phyloP scores from a whole-genome alignment of 331 rosid genomes.

The Cucumis variabilis region DNA sequence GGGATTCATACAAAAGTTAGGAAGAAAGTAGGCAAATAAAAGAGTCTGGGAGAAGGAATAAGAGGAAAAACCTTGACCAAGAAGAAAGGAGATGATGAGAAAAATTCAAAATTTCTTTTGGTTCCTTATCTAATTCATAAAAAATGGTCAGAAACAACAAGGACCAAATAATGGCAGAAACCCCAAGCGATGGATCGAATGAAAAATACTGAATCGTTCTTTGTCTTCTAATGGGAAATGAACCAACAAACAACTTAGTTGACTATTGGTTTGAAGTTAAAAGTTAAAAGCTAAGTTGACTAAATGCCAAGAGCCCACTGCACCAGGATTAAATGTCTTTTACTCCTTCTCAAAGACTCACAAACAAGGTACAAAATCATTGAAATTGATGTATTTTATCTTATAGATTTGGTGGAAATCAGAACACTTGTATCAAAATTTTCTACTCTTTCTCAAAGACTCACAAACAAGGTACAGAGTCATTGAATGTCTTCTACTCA shows the following conservation, averaged over 20 bases:
- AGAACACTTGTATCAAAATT: no score
- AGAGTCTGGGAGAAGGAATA: background rate
- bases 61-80: constrained; percentile 4
- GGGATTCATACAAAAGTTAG: constrained; percentile 19
- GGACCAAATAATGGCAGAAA: no score
- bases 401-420: no score
- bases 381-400: no score
- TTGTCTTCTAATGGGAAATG: background rate
- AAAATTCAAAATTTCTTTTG: background rate
- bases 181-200: constrained; percentile 3
- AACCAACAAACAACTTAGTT: background rate
- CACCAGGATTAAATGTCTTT: no score
- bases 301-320: no score
- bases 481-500: no score
- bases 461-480: no score
- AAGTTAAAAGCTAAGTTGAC: no score
- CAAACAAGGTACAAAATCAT: no score
- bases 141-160: background rate
- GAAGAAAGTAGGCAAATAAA: constrained; percentile 21
- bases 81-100: background rate
- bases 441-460: no score
- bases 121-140: background rate
- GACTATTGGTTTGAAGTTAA: background rate
- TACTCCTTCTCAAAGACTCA: no score
- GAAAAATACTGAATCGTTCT: background rate